Conservation (phyloP, 805 yeast species). For the Nakazawaea wickerhamii region DNA sequence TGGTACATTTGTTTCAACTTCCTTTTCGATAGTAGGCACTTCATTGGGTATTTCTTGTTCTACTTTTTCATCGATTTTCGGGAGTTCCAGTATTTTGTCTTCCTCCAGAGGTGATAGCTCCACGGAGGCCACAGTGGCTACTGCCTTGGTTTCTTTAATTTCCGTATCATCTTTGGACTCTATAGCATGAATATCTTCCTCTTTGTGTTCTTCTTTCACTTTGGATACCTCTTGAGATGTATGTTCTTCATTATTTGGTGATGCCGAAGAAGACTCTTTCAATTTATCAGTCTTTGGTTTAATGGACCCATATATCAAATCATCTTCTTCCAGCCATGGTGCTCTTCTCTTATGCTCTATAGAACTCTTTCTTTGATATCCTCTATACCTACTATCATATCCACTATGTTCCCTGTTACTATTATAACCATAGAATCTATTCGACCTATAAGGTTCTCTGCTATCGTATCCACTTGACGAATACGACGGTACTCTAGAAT, state of each 20-base stretch:
- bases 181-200: neutral
- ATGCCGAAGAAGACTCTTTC: neutral
- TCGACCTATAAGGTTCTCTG: constrained; percentile 2
- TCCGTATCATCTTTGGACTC: neutral
- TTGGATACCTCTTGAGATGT: neutral
- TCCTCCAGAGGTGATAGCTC: neutral
- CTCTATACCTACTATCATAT: constrained; percentile 2
- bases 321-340: constrained; percentile 6
- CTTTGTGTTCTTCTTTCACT: neutral
- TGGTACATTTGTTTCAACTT: neutral
- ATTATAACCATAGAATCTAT: constrained; percentile 1
- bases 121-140: neutral
- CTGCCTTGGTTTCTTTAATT: neutral
- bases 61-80: constrained; percentile 10
- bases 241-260: neutral
- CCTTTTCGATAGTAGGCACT: neutral
- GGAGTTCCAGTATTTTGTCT: constrained; percentile 2
- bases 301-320: constrained; percentile 13
- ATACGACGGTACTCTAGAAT: neutral
- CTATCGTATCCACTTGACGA: neutral
- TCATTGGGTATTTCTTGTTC: constrained; percentile 10
- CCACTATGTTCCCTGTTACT: constrained; percentile 2
- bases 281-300: constrained; percentile 2
- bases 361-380: neutral
- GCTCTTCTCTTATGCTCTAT: neutral